Percentiles rank a stretch among this genome's conserved stretches.
phyloP scores from a whole-genome alignment of 768 basidiomycete species.

The Lentinula aciculospora region DNA sequence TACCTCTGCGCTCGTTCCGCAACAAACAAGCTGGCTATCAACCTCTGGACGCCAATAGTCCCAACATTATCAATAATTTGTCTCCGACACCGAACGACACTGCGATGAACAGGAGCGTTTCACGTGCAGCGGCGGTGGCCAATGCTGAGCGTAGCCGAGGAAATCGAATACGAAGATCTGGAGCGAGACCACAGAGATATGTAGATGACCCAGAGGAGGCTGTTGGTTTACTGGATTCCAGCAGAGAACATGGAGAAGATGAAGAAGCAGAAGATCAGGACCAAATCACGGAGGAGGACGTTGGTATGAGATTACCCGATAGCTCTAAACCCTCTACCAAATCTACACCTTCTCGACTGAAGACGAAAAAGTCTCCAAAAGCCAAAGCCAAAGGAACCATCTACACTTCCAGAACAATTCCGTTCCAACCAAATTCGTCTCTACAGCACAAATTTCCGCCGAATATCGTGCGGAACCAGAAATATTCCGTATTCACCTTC shows the following conservation, averaged over 20 bases:
- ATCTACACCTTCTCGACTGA: conserved; percentile 4
- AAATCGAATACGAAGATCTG: conserved; percentile 29
- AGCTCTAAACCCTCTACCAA: neutral
- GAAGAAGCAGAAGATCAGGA: conserved; percentile 17
- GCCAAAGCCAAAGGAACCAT: conserved; percentile 40
- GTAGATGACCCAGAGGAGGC: conserved; percentile 62
- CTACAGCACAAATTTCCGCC: conserved; percentile 68
- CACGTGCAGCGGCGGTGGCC: conserved; percentile 22
- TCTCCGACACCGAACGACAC: conserved; percentile 15
- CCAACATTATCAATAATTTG: conserved; percentile 17
- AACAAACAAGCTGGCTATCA: conserved; percentile 36
- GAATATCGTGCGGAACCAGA: conserved; percentile 95
- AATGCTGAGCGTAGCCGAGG: conserved; percentile 16
- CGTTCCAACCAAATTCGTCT: conserved; percentile 74
- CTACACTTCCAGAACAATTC: conserved; percentile 63
- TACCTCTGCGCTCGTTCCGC: conserved; percentile 58
- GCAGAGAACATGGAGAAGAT: conserved; percentile 31
- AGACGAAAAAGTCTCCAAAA: conserved; percentile 21
- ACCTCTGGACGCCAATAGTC: conserved; percentile 24
- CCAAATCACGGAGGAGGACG: conserved; percentile 13
- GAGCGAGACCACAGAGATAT: conserved; percentile 46
- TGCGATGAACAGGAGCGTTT: neutral
- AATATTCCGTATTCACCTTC: conserved; percentile 97
- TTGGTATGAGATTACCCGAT: conserved; percentile 16
- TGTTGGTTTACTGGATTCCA: conserved; percentile 35